Conservation (phyloP, 306 rosid genomes). For the Canavalia gladiata region DNA sequence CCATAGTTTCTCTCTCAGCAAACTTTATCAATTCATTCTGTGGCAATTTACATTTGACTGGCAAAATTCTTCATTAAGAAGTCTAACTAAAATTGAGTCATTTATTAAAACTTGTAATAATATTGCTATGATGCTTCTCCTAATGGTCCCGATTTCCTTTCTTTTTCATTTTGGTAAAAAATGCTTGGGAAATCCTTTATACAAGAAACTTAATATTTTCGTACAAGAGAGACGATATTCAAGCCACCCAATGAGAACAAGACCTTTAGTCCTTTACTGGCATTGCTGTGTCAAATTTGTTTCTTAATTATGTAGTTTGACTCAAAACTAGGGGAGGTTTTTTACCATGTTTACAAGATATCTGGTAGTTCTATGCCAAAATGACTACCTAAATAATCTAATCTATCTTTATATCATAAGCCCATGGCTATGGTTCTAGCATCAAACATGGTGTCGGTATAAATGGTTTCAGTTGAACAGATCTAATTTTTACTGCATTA, state of each 20-base stretch:
- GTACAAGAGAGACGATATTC: background rate
- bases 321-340: background rate
- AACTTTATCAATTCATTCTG: background rate
- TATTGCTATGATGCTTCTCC: slow-evolving; percentile 12
- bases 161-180: background rate
- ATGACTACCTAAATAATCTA: background rate
- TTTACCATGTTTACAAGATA: background rate
- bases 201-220: background rate
- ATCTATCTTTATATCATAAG: background rate
- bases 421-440: background rate
- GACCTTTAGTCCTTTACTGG: too few species aligned
- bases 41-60: background rate
- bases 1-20: background rate
- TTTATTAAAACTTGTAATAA: background rate
- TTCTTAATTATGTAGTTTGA: background rate
- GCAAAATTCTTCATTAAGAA: slow-evolving; percentile 3
- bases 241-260: background rate
- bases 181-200: background rate
- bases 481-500: background rate
- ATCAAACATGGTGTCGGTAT: background rate
- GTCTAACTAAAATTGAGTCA: background rate
- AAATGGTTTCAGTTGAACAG: slow-evolving; percentile 7
- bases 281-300: too few species aligned
- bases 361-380: background rate
- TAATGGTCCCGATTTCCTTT: background rate